Conservation (phyloP, 805 yeast genomes). For the Candida succiphila region DNA sequence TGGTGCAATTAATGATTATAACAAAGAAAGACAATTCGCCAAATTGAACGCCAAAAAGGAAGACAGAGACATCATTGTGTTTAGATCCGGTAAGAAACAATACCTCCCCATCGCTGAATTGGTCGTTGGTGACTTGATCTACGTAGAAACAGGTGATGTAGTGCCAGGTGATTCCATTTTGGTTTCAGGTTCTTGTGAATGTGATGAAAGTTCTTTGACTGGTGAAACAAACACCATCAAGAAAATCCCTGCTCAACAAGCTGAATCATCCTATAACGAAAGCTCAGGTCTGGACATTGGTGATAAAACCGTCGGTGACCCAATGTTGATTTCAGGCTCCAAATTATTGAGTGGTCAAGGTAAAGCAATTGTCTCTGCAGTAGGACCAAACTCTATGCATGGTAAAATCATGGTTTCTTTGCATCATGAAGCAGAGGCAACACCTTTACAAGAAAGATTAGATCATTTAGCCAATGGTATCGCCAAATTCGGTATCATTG, state of each 20-base stretch:
- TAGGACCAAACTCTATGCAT: conserved; percentile 81
- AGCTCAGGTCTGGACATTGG: conserved; percentile 27
- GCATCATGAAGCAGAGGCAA: conserved; percentile 64
- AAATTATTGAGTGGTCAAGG: conserved; percentile 82
- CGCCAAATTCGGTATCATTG: conserved; percentile 86
- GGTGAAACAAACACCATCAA: conserved; percentile 86
- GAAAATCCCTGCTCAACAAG: conserved; percentile 46
- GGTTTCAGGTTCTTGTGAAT: conserved; percentile 65
- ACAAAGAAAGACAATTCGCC: conserved; percentile 89
- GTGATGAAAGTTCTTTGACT: conserved; percentile 88
- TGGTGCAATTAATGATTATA: conserved; percentile 94
- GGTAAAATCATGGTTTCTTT: conserved; percentile 87
- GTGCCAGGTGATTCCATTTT: conserved; percentile 82
- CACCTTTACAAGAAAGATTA: conserved; percentile 83
- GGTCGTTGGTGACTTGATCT: conserved; percentile 77
- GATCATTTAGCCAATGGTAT: conserved; percentile 83
- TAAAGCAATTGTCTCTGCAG: conserved; percentile 76
- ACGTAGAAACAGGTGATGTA: conserved; percentile 88
- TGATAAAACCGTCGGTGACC: conserved; percentile 47
- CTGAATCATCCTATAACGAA: conserved; percentile 21
- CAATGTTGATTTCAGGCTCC: conserved; percentile 88
- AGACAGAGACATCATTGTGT: conserved; percentile 67
- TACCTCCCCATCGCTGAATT: conserved; percentile 66
- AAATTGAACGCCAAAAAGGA: conserved; percentile 83
- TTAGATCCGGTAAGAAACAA: conserved; percentile 60